phyloP scores from a whole-genome alignment of 495 filamentous ascomycete genomes.

The Hypoxylon fuscum region DNA sequence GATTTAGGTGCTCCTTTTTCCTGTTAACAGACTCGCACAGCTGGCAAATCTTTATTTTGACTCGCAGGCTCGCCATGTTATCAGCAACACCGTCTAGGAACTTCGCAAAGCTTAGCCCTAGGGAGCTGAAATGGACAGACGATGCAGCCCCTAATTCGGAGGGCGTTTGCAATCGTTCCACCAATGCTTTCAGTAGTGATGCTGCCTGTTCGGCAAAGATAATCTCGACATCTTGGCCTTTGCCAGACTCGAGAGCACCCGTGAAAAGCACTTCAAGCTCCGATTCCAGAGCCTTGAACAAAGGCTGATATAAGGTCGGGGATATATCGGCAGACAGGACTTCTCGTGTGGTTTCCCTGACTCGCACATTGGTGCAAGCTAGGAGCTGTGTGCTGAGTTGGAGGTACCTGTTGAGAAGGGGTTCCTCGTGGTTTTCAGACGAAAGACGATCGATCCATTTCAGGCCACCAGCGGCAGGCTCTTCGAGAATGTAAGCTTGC shows the following conservation, averaged over 20 bases:
- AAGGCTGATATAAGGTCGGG: conserved; percentile 63
- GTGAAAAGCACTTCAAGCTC: conserved; percentile 68
- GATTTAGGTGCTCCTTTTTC: conserved; percentile 71
- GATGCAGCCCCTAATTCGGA: conserved; percentile 66
- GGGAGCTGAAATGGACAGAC: conserved; percentile 65
- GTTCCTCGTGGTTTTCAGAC: conserved; percentile 64
- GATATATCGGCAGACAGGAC: conserved; percentile 68
- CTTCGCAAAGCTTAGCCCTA: conserved; percentile 68
- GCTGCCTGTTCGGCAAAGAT: conserved; percentile 72
- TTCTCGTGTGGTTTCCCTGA: conserved; percentile 70
- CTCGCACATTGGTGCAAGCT: conserved; percentile 66
- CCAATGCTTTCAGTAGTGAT: conserved; percentile 66
- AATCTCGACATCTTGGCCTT: conserved; percentile 65
- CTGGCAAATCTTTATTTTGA: conserved; percentile 73
- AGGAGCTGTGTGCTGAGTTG: conserved; percentile 68
- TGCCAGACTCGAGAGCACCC: conserved; percentile 58
- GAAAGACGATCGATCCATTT: conserved; percentile 70
- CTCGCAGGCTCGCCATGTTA: conserved; percentile 60
- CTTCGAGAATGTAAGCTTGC: conserved; percentile 61
- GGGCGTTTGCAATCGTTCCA: conserved; percentile 67
- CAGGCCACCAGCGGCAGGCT: conserved; percentile 63
- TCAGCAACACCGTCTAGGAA: conserved; percentile 65
- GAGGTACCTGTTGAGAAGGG: conserved; percentile 67
- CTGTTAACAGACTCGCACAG: conserved; percentile 69
- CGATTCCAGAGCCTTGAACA: conserved; percentile 68